phyloP scores from a whole-genome alignment of 495 filamentous ascomycete species.

The Aspergillus panamensis region DNA sequence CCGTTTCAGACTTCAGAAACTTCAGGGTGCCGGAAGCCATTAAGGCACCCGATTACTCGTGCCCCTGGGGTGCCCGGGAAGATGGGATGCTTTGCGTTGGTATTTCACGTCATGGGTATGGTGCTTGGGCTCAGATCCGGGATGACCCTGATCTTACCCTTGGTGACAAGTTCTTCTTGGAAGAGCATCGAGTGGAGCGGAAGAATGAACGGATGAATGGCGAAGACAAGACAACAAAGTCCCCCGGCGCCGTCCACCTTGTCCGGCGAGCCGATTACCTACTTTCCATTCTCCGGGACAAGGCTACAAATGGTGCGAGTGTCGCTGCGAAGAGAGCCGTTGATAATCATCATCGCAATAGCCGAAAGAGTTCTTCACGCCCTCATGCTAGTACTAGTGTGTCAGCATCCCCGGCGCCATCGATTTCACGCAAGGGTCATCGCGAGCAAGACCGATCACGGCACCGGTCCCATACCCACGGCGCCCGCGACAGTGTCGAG shows the following conservation, averaged over 20 bases:
- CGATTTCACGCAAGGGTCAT: slow-evolving; percentile 43
- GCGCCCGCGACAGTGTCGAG: slow-evolving; percentile 45
- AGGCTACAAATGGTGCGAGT: slow-evolving; percentile 62
- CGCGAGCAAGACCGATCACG: slow-evolving; percentile 51
- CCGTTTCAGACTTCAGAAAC: slow-evolving; percentile 59
- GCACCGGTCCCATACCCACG: slow-evolving; percentile 47
- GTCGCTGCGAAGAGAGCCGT: slow-evolving; percentile 69
- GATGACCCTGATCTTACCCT: slow-evolving; percentile 87
- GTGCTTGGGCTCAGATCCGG: slow-evolving; percentile 87
- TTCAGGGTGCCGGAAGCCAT: slow-evolving; percentile 90
- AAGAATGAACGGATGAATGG: slow-evolving; percentile 83
- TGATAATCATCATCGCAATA: slow-evolving; percentile 88
- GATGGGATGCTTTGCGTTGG: slow-evolving; percentile 97
- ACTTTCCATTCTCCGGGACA: slow-evolving; percentile 81
- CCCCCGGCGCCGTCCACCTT: slow-evolving; percentile 92
- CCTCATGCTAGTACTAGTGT: slow-evolving; percentile 42
- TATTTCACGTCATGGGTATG: slow-evolving; percentile 88
- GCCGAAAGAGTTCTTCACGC: slow-evolving; percentile 56
- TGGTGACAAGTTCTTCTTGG: slow-evolving; percentile 89
- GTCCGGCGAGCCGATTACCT: slow-evolving; percentile 94
- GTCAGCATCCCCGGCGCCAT: slow-evolving; percentile 54
- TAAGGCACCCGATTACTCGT: slow-evolving; percentile 82
- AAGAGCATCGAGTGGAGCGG: slow-evolving; percentile 96
- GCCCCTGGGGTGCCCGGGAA: slow-evolving; percentile 85
- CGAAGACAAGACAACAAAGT: slow-evolving; percentile 74